phyloP scores from a whole-genome alignment of 495 filamentous ascomycete genomes.

The Cudoniella acicularis region DNA sequence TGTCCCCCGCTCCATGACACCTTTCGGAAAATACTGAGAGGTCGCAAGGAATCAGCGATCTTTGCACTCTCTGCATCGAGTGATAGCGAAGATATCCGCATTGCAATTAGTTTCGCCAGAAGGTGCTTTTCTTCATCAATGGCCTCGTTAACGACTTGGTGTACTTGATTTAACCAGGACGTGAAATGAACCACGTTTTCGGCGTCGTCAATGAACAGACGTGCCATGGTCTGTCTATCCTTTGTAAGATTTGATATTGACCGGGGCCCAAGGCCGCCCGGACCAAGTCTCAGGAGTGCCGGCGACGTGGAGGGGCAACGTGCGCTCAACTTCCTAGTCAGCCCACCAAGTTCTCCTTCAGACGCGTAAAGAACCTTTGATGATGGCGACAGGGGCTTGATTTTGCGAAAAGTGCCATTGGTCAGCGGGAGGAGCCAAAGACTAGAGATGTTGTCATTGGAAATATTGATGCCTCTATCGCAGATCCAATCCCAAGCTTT shows the following conservation, averaged over 20 bases:
- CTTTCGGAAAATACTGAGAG: too few relatives aligned
- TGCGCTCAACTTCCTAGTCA: conserved; percentile 11
- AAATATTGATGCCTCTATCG: not conserved
- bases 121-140: conserved; percentile 4
- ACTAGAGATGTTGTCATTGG: conserved; percentile 6
- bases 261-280: not conserved
- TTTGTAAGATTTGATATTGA: conserved; percentile 1
- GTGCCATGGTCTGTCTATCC: not conserved
- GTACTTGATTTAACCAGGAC: conserved; percentile 8
- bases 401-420: conserved; percentile 24
- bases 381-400: conserved; percentile 10
- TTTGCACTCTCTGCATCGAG: not conserved
- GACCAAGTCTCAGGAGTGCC: too few relatives aligned
- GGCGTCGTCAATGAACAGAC: conserved; percentile 3
- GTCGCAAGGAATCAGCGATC: too few relatives aligned
- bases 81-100: not conserved
- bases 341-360: conserved; percentile 1
- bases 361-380: conserved; percentile 11
- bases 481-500: conserved; percentile 24
- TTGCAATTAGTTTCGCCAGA: conserved; percentile 3
- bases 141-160: not conserved
- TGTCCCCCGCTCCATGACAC: too few relatives aligned
- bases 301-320: too few relatives aligned
- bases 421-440: conserved; percentile 33
- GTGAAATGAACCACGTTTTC: not conserved